Percentiles rank a stretch among this genome's conserved stretches.
These are phyloP conservation scores for Glycyrrhiza uralensis DNA, from an alignment of 306 rosid species.

Conservation along the genomic window DNA sequence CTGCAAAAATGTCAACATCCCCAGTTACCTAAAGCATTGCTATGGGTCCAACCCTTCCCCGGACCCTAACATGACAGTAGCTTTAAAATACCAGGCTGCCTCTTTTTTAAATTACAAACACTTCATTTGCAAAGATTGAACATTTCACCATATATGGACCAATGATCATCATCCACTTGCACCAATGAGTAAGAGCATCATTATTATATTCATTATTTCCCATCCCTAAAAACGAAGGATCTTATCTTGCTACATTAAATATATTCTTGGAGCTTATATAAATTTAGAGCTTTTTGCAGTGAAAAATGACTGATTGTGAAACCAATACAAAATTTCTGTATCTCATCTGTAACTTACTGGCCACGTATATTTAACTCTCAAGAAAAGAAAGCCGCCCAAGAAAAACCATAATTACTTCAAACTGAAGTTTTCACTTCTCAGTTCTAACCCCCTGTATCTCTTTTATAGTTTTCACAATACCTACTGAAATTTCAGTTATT, in stretches of 20 bases:
- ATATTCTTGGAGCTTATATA: neutral
- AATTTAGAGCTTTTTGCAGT: neutral
- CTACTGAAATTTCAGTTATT: neutral
- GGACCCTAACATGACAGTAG: neutral
- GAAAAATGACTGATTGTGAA: neutral
- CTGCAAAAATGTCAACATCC: constrained; percentile 49
- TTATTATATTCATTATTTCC: neutral
- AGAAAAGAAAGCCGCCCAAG: neutral
- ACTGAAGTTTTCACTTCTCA: neutral
- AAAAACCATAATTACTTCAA: neutral
- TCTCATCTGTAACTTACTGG: neutral
- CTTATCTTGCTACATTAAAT: neutral
- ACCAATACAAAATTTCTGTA: neutral
- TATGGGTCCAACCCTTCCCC: neutral
- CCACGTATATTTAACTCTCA: neutral
- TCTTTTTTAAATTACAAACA: neutral
- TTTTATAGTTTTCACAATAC: neutral
- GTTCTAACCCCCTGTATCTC: neutral
- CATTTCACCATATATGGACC: neutral
- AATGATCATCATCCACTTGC: neutral
- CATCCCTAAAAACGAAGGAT: neutral
- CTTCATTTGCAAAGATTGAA: neutral
- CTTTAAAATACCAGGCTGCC: neutral
- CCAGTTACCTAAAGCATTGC: constrained; percentile 9
- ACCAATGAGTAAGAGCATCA: neutral